These are phyloP conservation scores for Myxozyma mucilagina DNA, from an alignment of 805 yeast species.

Conservation along the genomic window DNA sequence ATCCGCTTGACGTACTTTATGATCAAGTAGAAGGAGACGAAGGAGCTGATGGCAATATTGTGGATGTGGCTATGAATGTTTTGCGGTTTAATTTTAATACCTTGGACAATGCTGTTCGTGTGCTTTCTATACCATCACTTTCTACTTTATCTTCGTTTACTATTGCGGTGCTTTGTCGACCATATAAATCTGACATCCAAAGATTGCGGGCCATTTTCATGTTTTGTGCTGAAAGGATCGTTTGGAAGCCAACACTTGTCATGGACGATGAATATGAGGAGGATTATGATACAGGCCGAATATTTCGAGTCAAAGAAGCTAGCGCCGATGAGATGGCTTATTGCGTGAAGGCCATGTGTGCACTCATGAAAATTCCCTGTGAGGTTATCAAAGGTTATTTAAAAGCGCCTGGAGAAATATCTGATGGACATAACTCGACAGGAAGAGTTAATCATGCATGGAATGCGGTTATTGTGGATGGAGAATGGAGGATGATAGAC, in stretches of 20 bases:
- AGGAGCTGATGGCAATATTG: constrained; percentile 30
- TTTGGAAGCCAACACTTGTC: constrained; percentile 40
- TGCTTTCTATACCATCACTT: constrained; percentile 32
- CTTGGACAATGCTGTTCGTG: constrained; percentile 26
- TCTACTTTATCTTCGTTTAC: constrained; percentile 59
- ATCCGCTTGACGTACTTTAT: constrained; percentile 46
- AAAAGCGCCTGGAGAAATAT: constrained; percentile 69
- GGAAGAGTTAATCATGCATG: constrained; percentile 75
- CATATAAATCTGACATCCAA: constrained; percentile 57
- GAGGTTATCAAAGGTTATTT: constrained; percentile 81
- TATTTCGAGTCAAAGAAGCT: constrained; percentile 52
- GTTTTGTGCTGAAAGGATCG: constrained; percentile 62
- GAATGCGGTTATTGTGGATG: constrained; percentile 75
- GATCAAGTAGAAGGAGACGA: constrained; percentile 35
- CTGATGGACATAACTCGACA: constrained; percentile 43
- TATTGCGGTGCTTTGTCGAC: constrained; percentile 52
- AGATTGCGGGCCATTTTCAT: constrained; percentile 64
- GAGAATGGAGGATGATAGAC: constrained; percentile 80
- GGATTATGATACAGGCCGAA: constrained; percentile 31
- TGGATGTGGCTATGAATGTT: constrained; percentile 25
- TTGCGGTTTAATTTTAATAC: constrained; percentile 19
- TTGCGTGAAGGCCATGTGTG: constrained; percentile 71
- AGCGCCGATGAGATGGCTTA: constrained; percentile 73
- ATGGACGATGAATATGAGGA: constrained; percentile 34
- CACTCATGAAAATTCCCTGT: constrained; percentile 66